Evolutionary conservation across 148 eudicot species (phyloP), one percentile per base, ranked within the genome.

Genomic region (Rhododendron vialii): DNA sequence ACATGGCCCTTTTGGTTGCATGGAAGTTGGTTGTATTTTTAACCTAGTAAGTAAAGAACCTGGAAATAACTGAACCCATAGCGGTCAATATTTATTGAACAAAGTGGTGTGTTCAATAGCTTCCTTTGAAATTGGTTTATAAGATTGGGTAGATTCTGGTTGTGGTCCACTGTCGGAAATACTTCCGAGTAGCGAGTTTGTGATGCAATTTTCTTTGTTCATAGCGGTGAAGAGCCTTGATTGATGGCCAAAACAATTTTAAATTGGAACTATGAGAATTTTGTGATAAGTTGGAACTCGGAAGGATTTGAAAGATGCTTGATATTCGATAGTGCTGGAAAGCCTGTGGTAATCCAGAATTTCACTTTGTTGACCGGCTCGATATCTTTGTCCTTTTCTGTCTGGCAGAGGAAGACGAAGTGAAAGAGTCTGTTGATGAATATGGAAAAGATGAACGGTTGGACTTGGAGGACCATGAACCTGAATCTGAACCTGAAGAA

Each of bases 391-490:
- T 89, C 78, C 85, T 92, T 90, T 45, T 84, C 91, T 92, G 85
- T 88, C 77, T 94, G 93, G 90, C 98, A 97, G 99, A 94, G 86
- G 95, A 93, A 87, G 94, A 90, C 51, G 92, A 92, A 91, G 92
- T 88, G 82, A 97, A 95, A 90, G 98, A 93, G 85, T 63, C 93
- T 69, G 91, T 92, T 59, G 98, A 95, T 89, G 98, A 97, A 83
- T 92, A 91, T 90, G 99, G 94, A 89, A 95, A 87, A 87, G 98
- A 88, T 88, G 99, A 97, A 87, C 88, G 95, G 86, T 89, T 97
- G 87, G 98, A 97, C 87, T 94, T 97, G 87, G 99, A 95, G 93
- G 99, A 97, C 90, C 92, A 97, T 89, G 99, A 97, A 38, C 95
- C 96, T 82, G 99, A 95, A 80, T 95, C 90, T 90, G 99, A 97